Evolutionary conservation across 164 flowering plant species (phyloP), one percentile per base, ranked within the genome.

Genomic region (Nymphaea thermarum): DNA sequence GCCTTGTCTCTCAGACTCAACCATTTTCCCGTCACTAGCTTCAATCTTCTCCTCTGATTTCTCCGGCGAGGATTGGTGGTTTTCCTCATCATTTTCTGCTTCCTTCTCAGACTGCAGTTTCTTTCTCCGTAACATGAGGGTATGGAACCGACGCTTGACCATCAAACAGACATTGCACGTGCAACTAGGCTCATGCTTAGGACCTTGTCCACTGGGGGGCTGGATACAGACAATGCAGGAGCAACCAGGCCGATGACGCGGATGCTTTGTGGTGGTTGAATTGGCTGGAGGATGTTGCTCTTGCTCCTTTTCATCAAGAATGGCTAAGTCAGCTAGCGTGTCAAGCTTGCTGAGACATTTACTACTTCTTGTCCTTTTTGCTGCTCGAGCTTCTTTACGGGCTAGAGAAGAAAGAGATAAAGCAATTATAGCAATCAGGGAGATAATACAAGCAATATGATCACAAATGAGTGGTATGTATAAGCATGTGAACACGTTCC

Each of bases 181-280:
- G 76, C 98, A 93, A 2, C 82, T 74, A 61, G 73, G 89, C 71
- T 81, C 80, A 77, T 90, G 98, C 76, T 88, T 92, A 42, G 86
- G 87, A 62, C 89, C 90, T 76, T 86, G 86, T 8, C 98, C 98
- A 69, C 96, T 93, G 7, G 98, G 96, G 10, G 95, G 91, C 73
- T 93, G 98, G 71, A 93, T 89, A 81, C 98, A 93, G 53, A 90
- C 98, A 67, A 93, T 93, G 86, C 98, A 93, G 15, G 93, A 62
- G 70, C 98, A 93, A 36, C 96, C 98, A 64, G 87, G 86, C 72
- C 82, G 86, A 71, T 93, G 98, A 44, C 93, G 86, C 2, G 98
- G 98, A 74, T 93, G 96, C 78, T 77, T 92, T 63, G 92, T 87
- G 42, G 91, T 86, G 66, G 88, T 74, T 68, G 85, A 87, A 42